A percentile compares a stretch with the other conserved stretches of the same genome.
phyloP scores from a whole-genome alignment of 2,329 filamentous ascomycete genomes.

The Helicocarpus griseus region DNA sequence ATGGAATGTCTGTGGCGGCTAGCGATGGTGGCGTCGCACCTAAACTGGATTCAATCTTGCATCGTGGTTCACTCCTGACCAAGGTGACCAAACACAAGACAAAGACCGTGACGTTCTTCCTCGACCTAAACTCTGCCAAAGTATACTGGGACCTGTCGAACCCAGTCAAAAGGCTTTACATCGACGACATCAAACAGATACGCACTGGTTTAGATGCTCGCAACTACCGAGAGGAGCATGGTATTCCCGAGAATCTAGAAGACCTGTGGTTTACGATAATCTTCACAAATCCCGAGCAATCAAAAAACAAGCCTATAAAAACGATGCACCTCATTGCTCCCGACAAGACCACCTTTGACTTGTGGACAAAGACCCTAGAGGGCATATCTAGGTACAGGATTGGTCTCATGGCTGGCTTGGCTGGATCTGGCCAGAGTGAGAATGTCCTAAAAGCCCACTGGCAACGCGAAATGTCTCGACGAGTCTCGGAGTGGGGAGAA shows the following conservation, averaged over 20 bases:
- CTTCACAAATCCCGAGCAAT: conserved; percentile 68
- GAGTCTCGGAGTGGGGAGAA: conserved; percentile 39
- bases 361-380: conserved; percentile 79
- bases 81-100: conserved; percentile 81
- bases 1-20: conserved; percentile 22
- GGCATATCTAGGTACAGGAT: conserved; percentile 77
- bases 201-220: conserved; percentile 72
- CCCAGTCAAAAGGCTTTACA: conserved; percentile 75
- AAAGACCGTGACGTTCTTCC: conserved; percentile 61
- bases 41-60: conserved; percentile 64
- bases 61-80: conserved; percentile 65
- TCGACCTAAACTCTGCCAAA: conserved; percentile 76
- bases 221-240: conserved; percentile 80
- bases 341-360: conserved; percentile 57
- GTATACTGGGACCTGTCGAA: conserved; percentile 78
- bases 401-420: conserved; percentile 80
- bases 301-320: conserved; percentile 61
- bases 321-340: conserved; percentile 80
- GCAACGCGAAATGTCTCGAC: conserved; percentile 69
- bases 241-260: conserved; percentile 57
- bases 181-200: conserved; percentile 91
- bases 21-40: conserved; percentile 43
- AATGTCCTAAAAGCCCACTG: conserved; percentile 76
- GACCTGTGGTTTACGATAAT: conserved; percentile 81
- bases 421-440: conserved; percentile 64